These are phyloP conservation scores for Plasmodium gallinaceum DNA, from an alignment of 169 alveolate genomes.

Conservation along the genomic window DNA sequence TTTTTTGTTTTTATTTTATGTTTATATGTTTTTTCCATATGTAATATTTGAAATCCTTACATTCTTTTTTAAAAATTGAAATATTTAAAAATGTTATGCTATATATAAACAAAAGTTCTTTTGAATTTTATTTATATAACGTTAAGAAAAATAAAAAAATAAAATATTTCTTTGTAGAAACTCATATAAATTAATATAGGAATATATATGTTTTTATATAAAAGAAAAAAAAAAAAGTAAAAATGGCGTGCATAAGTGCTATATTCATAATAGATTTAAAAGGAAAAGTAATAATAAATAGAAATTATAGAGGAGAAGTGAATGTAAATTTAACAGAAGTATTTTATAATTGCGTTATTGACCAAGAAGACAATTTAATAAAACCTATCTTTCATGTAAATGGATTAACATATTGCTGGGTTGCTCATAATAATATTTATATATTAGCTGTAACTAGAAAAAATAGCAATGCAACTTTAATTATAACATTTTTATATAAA, in stretches of 20 bases:
- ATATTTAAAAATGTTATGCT: no score
- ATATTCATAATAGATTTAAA: conserved; percentile 93
- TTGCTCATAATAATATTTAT: conserved; percentile 95
- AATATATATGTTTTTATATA: background rate
- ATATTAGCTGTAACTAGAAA: conserved; percentile 88
- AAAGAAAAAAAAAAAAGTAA: conserved; percentile 8
- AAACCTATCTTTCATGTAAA: conserved; percentile 96
- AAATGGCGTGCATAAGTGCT: conserved; percentile 93
- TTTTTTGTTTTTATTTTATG: no score
- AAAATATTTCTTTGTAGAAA: no score
- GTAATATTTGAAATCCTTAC: no score
- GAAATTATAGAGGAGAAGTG: conserved; percentile 92
- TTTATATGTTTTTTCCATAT: no score
- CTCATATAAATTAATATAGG: background rate
- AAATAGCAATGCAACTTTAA: conserved; percentile 84
- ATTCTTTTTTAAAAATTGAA: no score
- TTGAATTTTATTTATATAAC: background rate
- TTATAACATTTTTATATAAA: conserved; percentile 83
- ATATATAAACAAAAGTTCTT: background rate
- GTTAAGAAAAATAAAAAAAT: no score
- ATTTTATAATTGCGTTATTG: conserved; percentile 93
- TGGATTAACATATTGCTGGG: conserved; percentile 97
- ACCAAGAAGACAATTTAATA: conserved; percentile 94
- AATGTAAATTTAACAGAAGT: conserved; percentile 85
- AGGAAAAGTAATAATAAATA: conserved; percentile 92